phyloP scores from a whole-genome alignment of 164 flowering plant genomes.

The Annona squamosa region DNA sequence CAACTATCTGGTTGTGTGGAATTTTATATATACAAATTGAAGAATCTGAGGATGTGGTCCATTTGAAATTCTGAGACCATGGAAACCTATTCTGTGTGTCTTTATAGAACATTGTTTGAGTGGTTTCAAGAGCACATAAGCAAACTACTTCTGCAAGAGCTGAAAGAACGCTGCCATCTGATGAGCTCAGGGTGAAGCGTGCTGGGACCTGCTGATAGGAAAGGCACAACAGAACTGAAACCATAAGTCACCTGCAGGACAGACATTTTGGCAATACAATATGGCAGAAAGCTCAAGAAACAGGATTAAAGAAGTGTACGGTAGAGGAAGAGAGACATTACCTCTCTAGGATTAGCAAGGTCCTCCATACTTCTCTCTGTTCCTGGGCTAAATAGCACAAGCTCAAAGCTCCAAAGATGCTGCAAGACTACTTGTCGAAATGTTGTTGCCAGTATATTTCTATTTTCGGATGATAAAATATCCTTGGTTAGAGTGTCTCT shows the following conservation, averaged over 20 bases:
- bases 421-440: constrained; percentile 83
- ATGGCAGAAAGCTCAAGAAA: constrained; percentile 13
- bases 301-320: neutral
- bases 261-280: constrained; percentile 25
- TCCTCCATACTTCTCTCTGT: constrained; percentile 65
- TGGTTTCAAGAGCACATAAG: constrained; percentile 52
- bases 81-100: constrained; percentile 21
- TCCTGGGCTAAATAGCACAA: constrained; percentile 60
- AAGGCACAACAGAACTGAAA: constrained; percentile 61
- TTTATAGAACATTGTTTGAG: constrained; percentile 35
- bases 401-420: constrained; percentile 65
- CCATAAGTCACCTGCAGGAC: constrained; percentile 56
- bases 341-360: constrained; percentile 75
- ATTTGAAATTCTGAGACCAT: constrained; percentile 48
- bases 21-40: constrained; percentile 43
- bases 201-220: constrained; percentile 62
- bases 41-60: constrained; percentile 50
- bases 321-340: constrained; percentile 7
- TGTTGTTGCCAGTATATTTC: constrained; percentile 81
- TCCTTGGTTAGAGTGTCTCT: constrained; percentile 41
- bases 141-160: constrained; percentile 76
- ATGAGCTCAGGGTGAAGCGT: constrained; percentile 51
- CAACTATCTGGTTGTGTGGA: constrained; percentile 53
- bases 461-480: constrained; percentile 29
- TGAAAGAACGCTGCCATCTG: constrained; percentile 55